Evolutionary conservation across 768 basidiomycete genomes (phyloP), one percentile per base, ranked within the genome.

Genomic region (Heimioporus sp.): DNA sequence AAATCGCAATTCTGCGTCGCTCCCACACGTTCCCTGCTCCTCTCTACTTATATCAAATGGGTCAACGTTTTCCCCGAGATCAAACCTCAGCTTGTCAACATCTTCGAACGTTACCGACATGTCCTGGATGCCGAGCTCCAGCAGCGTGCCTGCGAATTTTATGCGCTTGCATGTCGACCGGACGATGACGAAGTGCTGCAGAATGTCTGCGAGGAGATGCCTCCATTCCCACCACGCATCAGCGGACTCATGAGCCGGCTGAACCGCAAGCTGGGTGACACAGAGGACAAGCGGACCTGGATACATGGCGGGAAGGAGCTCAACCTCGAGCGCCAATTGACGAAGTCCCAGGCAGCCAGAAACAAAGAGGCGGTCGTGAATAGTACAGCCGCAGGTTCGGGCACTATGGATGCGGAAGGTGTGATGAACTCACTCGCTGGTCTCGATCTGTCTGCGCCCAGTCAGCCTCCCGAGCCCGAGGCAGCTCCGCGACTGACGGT

Each of bases 21-120:
- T 5, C 75, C 94, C 30, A 98, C 97, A 9, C 84, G 96, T 32
- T 88, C 95, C 0, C 78, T 99, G 30, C 82, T 99, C 24, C 77
- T 99, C 34, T 96, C 97, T 11, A 98, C 97, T 1, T 99, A 99
- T 67, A 87, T 98, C 75, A 99, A 99, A 80, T 98, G 96, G 96
- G 93, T 97, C 57, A 99, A 99, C 67, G 91, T 99, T 51, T 99
- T 98, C 71, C 97, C 97, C 17, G 97, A 99, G 69, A 97, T 99
- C 73, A 97, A 95, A 62, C 80, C 86, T 8, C 94, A 98, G 59
- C 82, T 99, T 28, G 62, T 98, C 66, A 90, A 87, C 68, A 92
- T 98, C 61, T 97, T 99, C 61, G 94, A 98, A 61, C 91, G 94
- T 15, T 98, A 97, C 65, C 86, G 93, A n/a, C 92, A 96, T 63